Percentiles rank a stretch among this genome's conserved stretches.
These are phyloP conservation scores for Rutidosis leptorrhynchoides DNA, from an alignment of 129 eudicot genomes.

Conservation along the genomic window DNA sequence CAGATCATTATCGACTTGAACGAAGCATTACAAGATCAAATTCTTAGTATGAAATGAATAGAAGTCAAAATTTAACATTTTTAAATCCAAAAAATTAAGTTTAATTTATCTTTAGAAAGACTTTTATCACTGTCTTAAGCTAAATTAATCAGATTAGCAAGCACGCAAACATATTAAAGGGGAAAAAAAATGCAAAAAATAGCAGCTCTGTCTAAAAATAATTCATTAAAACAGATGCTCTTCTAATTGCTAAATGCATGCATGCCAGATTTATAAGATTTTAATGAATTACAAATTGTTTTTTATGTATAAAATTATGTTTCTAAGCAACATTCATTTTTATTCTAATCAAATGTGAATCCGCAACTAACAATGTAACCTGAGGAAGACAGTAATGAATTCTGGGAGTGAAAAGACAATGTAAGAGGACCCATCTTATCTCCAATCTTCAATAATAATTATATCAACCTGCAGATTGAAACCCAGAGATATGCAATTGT, in stretches of 20 bases:
- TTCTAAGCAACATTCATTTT: too few relatives aligned
- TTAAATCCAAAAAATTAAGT: background rate
- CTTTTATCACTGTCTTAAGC: too few relatives aligned
- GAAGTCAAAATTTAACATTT: conserved; percentile 9
- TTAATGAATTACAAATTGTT: too few relatives aligned
- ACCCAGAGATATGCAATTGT: too few relatives aligned
- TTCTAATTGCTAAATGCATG: background rate
- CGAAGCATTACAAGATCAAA: conserved; percentile 1
- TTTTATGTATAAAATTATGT: too few relatives aligned
- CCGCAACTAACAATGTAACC: too few relatives aligned
- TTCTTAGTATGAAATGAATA: conserved; percentile 2
- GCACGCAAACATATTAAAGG: too few relatives aligned
- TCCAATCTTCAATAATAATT: conserved; percentile 6
- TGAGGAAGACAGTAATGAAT: conserved; percentile 37
- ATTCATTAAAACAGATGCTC: background rate
- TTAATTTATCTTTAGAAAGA: too few relatives aligned
- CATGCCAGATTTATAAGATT: background rate
- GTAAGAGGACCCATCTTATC: conserved; percentile 63
- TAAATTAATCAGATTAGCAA: background rate
- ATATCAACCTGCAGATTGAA: conserved; percentile 23
- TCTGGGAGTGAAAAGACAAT: conserved; percentile 41
- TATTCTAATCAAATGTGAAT: too few relatives aligned
- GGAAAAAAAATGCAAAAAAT: background rate
- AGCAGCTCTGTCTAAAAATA: background rate
- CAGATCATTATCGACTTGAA: background rate